These are phyloP conservation scores for Euphorbia pulcherrima DNA, from an alignment of 345 rosid species.

Conservation along the genomic window DNA sequence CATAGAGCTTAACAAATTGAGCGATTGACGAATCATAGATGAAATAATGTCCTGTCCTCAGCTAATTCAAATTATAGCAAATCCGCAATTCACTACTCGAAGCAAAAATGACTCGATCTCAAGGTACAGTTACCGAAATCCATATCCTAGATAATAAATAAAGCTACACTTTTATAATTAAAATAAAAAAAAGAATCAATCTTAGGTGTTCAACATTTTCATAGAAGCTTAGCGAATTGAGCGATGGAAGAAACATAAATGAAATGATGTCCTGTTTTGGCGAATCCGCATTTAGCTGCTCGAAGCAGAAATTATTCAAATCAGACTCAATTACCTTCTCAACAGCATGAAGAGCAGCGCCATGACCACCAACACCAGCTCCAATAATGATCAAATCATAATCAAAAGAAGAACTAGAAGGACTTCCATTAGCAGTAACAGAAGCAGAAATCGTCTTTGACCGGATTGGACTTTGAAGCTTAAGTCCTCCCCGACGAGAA, in stretches of 20 bases:
- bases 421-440: slow-evolving; percentile 48
- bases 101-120: neutral
- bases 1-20: neutral
- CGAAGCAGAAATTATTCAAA: neutral
- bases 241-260: neutral
- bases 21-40: neutral
- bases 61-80: neutral
- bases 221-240: neutral
- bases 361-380: slow-evolving; percentile 98
- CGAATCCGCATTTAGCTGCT: too few relatives aligned
- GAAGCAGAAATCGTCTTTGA: slow-evolving; percentile 38
- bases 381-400: slow-evolving; percentile 91
- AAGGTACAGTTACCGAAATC: too few relatives aligned
- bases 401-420: slow-evolving; percentile 70
- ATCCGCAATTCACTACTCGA: neutral
- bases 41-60: neutral
- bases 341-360: slow-evolving; percentile 95
- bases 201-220: neutral
- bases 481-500: slow-evolving; percentile 15
- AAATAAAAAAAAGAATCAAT: neutral
- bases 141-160: too few relatives aligned
- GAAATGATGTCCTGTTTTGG: too few relatives aligned
- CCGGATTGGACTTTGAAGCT: slow-evolving; percentile 16
- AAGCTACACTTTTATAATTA: neutral
- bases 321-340: slow-evolving; percentile 51